Conservation (phyloP, 345 rosid genomes). For the Pelargonium nanum region DNA sequence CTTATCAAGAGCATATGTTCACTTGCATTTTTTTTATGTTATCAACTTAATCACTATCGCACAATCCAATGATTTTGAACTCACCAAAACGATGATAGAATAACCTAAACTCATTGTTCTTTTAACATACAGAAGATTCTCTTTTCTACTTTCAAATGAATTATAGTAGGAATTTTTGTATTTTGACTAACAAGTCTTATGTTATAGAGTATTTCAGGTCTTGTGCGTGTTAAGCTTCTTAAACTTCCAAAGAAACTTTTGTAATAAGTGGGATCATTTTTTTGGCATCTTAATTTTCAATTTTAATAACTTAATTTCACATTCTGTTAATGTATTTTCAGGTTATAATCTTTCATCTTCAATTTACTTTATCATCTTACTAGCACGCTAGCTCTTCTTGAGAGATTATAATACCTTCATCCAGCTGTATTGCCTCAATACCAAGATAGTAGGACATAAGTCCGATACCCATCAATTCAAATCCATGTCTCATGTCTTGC, state of each 20-base stretch:
- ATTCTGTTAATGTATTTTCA: background rate
- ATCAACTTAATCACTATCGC: background rate
- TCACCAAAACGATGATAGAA: too few relatives aligned
- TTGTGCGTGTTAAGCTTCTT: too few relatives aligned
- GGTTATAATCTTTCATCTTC: background rate
- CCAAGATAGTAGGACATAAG: conserved; percentile 5
- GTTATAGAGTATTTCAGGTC: too few relatives aligned
- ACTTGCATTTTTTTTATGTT: background rate
- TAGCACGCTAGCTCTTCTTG: background rate
- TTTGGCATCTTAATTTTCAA: background rate
- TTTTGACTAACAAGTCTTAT: too few relatives aligned
- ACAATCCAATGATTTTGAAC: too few relatives aligned
- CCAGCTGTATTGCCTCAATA: background rate
- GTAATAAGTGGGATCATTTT: background rate
- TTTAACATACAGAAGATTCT: too few relatives aligned
- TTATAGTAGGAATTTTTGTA: too few relatives aligned
- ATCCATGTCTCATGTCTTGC: background rate
- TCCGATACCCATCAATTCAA: background rate
- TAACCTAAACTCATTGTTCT: too few relatives aligned
- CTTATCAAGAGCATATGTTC: background rate
- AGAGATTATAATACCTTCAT: background rate
- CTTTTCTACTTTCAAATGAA: too few relatives aligned
- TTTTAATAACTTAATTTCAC: background rate
- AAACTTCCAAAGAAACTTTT: background rate
- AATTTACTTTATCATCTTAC: conserved; percentile 4